These are phyloP conservation scores for Cyclospora cayetanensis DNA, from an alignment of 169 alveolate species.

Conservation along the genomic window DNA sequence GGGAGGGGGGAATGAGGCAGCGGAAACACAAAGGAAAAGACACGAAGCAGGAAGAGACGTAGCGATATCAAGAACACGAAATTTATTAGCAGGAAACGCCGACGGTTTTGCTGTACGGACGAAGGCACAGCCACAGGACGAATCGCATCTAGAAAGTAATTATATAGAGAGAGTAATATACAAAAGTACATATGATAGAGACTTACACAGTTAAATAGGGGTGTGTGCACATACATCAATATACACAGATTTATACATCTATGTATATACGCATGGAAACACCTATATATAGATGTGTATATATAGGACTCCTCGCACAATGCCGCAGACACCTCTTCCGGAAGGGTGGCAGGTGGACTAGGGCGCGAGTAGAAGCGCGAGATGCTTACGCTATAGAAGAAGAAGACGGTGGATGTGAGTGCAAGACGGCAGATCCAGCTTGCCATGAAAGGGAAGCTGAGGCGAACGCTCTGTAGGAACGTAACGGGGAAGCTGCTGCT, in stretches of 20 bases:
- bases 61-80: neutral
- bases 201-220: neutral
- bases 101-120: no score
- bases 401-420: neutral
- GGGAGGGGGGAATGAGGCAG: neutral
- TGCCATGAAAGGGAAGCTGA: constrained; percentile 35
- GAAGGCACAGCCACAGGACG: no score
- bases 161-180: neutral
- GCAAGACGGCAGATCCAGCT: constrained; percentile 37
- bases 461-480: neutral
- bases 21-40: neutral
- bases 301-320: no score
- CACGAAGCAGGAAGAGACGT: neutral
- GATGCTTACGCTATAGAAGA: constrained; percentile 18
- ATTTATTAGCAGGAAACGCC: no score
- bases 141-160: no score
- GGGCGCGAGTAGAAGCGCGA: neutral
- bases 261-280: neutral
- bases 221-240: no score
- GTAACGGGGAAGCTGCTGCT: neutral
- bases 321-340: neutral
- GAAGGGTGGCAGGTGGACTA: neutral
- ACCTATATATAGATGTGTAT: neutral
- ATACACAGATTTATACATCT: neutral
- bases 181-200: neutral